Evolutionary conservation across 2,329 filamentous ascomycete genomes (phyloP).

Genomic region (Tolypocladium capitatum): DNA sequence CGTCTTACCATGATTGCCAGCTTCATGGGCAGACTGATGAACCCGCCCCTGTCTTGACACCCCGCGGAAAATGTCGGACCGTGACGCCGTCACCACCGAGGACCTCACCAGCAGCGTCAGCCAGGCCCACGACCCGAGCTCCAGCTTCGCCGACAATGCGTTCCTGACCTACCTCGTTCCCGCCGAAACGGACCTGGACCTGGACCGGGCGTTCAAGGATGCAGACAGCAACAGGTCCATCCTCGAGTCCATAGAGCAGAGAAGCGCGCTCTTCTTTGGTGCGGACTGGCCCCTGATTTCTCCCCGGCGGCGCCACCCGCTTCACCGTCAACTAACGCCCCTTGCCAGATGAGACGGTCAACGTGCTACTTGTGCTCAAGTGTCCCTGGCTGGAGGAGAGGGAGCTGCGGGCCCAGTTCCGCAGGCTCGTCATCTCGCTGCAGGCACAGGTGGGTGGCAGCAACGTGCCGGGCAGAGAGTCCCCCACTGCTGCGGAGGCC

Average conservation of each 20-base stretch:
- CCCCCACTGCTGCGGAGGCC: constrained; percentile 38
- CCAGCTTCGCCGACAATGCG: constrained; percentile 41
- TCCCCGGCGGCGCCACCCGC: constrained; percentile 10
- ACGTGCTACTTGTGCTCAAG: constrained; percentile 55
- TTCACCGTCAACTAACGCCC: constrained; percentile 12
- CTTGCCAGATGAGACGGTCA: constrained; percentile 55
- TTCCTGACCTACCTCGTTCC: constrained; percentile 50
- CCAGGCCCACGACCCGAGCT: constrained; percentile 11
- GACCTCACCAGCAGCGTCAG: constrained; percentile 9
- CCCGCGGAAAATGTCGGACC: constrained; percentile 7
- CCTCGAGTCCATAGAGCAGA: constrained; percentile 45
- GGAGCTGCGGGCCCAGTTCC: constrained; percentile 43
- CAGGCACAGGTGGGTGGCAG: constrained; percentile 54
- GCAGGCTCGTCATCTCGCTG: constrained; percentile 50
- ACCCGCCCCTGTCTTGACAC: not conserved
- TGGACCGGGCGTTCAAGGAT: constrained; percentile 37
- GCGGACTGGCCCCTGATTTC: constrained; percentile 13
- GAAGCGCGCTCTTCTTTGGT: constrained; percentile 63
- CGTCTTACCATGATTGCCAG: not conserved
- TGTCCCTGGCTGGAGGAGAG: constrained; percentile 47
- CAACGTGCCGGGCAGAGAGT: constrained; percentile 32
- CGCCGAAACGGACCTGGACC: constrained; percentile 37
- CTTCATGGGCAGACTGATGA: not conserved
- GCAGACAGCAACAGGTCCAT: constrained; percentile 29
- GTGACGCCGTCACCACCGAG: constrained; percentile 9